Evolutionary conservation across 208 protist genomes (phyloP).

Genomic region (Tritrichomonas musculus): DNA sequence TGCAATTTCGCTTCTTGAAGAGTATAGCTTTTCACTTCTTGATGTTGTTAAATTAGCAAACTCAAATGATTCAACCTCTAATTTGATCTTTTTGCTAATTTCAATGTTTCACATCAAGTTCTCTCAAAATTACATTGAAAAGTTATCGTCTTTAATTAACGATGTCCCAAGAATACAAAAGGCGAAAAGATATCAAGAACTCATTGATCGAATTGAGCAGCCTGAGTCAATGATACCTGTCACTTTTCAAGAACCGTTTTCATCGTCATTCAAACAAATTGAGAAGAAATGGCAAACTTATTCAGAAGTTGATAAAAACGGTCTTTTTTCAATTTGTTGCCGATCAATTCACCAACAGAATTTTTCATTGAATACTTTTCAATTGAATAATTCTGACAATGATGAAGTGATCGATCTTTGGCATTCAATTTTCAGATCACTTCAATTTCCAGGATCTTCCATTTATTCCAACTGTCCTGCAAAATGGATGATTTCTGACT

Average conservation of each 20-base stretch:
- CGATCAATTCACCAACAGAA: neutral
- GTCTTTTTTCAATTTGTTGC: neutral
- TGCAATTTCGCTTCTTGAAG: neutral
- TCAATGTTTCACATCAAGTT: neutral
- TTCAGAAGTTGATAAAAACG: neutral
- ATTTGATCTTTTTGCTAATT: neutral
- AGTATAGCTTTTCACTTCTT: neutral
- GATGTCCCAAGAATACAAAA: neutral
- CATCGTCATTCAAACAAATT: neutral
- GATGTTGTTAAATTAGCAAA: neutral
- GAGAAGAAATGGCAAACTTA: neutral
- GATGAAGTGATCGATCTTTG: neutral
- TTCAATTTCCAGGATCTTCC: neutral
- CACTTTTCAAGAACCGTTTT: neutral
- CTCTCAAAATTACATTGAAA: neutral
- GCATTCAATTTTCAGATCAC: neutral
- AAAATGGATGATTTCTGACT: conserved; percentile 11
- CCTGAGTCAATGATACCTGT: neutral
- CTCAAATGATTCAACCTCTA: neutral
- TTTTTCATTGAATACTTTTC: neutral
- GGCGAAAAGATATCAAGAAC: neutral
- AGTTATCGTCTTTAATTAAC: neutral
- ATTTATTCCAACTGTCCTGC: neutral
- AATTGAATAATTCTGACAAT: neutral
- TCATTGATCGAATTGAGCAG: neutral